Conservation (phyloP, 768 basidiomycete genomes). For the Suillus placidus region DNA sequence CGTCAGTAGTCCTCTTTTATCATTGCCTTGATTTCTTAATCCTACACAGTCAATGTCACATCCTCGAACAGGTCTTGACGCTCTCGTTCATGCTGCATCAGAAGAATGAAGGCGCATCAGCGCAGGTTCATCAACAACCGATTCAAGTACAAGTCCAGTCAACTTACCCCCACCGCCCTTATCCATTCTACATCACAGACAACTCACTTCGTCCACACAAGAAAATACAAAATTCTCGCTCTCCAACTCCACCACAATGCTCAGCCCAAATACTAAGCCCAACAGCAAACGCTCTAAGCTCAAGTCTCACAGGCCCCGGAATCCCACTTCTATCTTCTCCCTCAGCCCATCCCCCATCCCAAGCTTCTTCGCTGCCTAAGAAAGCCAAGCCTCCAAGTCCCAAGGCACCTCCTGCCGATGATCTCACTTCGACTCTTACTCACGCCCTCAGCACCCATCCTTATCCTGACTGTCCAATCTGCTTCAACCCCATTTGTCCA, state of each 20-base stretch:
- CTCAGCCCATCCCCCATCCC: not conserved
- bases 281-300: conserved; percentile 4
- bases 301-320: conserved; percentile 11
- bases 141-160: conserved; percentile 18
- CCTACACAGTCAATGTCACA: conserved; percentile 13
- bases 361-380: conserved; percentile 8
- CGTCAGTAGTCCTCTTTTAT: not conserved
- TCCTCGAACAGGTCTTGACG: conserved; percentile 51
- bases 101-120: conserved; percentile 62
- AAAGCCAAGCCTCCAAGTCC: conserved; percentile 15
- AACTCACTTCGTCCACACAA: conserved; percentile 24
- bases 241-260: conserved; percentile 12
- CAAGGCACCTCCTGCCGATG: conserved; percentile 44
- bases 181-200: conserved; percentile 11
- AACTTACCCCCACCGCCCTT: conserved; percentile 3
- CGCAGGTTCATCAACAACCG: conserved; percentile 10
- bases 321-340: conserved; percentile 12
- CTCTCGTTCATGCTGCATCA: conserved; percentile 71
- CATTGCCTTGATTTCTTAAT: conserved; percentile 1
- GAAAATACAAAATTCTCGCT: conserved; percentile 21
- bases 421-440: conserved; percentile 75
- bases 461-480: conserved; percentile 84
- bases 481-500: conserved; percentile 79
- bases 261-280: not conserved
- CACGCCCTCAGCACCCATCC: too few species aligned